Conservation (phyloP, 2,329 filamentous ascomycete species). For the Fusarium xyrophilum region DNA sequence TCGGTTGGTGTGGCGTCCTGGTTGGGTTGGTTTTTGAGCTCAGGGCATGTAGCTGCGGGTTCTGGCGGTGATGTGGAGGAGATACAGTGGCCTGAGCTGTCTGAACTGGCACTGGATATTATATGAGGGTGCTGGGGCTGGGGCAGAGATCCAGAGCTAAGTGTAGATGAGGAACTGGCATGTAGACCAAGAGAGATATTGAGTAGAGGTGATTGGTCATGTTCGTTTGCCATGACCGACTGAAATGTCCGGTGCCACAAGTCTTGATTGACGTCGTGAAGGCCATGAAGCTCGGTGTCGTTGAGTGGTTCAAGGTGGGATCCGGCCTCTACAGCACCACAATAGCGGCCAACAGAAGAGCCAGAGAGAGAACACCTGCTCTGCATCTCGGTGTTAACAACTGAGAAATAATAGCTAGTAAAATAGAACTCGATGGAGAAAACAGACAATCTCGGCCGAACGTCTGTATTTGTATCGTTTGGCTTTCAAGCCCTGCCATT, state of each 20-base stretch:
- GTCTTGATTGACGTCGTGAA: background rate
- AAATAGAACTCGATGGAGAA: background rate
- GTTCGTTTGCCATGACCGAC: background rate
- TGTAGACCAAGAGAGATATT: accelerated
- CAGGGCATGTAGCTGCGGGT: too few species aligned
- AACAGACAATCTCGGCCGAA: background rate
- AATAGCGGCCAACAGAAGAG: background rate
- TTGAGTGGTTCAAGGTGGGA: too few species aligned
- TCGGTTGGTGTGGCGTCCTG: background rate
- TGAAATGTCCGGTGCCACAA: background rate
- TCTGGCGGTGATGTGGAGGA: background rate
- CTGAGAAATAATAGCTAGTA: too few species aligned
- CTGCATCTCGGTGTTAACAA: background rate
- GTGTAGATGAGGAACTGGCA: accelerated
- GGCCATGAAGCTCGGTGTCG: accelerated
- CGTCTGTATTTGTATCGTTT: too few species aligned
- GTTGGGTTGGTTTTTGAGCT: accelerated
- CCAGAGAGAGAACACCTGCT: accelerated
- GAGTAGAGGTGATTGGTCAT: accelerated
- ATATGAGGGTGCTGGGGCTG: background rate
- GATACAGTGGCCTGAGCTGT: accelerated
- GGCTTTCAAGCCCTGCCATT: too few species aligned
- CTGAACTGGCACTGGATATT: background rate
- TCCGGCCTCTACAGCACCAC: too few species aligned
- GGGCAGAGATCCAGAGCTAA: too few species aligned